phyloP scores from a whole-genome alignment of 2,329 filamentous ascomycete species.

The Mycosphaerella sp. region DNA sequence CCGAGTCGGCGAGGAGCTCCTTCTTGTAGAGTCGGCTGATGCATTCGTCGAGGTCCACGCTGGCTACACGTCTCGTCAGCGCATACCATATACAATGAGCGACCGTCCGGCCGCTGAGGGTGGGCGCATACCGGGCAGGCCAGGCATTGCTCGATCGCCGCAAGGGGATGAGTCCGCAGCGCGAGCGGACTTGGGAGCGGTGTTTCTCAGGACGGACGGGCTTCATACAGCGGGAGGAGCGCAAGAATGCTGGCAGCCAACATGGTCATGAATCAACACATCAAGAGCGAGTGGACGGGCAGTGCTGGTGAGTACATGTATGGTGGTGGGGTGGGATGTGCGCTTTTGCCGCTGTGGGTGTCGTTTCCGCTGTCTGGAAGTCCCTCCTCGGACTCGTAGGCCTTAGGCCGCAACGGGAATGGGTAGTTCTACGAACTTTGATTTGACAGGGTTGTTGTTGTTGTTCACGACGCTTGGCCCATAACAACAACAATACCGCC shows the following conservation, averaged over 20 bases:
- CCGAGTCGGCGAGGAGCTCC: constrained; percentile 91
- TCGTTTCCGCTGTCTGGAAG: too few relatives aligned
- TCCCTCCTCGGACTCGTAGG: too few relatives aligned
- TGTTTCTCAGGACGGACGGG: constrained; percentile 15
- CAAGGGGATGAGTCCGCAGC: constrained; percentile 9
- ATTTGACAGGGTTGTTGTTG: too few relatives aligned
- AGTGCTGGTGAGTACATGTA: neutral
- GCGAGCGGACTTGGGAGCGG: neutral
- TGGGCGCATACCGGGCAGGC: constrained; percentile 43
- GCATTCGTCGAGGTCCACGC: constrained; percentile 97
- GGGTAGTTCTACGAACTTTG: too few relatives aligned
- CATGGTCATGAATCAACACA: constrained; percentile 15
- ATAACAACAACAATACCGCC: neutral
- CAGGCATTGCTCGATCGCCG: constrained; percentile 38
- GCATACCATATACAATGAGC: neutral
- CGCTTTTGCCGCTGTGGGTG: too few relatives aligned
- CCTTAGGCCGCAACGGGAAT: too few relatives aligned
- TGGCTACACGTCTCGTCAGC: constrained; percentile 52
- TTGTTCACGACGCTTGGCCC: too few relatives aligned
- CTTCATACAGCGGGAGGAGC: constrained; percentile 18
- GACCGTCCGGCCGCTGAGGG: neutral
- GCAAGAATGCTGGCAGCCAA: constrained; percentile 11
- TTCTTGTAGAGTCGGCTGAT: constrained; percentile 96
- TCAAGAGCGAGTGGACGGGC: neutral
- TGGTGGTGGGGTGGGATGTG: neutral